Evolutionary conservation across 1,284 basidiomycete species (phyloP), one percentile per base, ranked within the genome.

Genomic region (Hortiboletus rubellus): DNA sequence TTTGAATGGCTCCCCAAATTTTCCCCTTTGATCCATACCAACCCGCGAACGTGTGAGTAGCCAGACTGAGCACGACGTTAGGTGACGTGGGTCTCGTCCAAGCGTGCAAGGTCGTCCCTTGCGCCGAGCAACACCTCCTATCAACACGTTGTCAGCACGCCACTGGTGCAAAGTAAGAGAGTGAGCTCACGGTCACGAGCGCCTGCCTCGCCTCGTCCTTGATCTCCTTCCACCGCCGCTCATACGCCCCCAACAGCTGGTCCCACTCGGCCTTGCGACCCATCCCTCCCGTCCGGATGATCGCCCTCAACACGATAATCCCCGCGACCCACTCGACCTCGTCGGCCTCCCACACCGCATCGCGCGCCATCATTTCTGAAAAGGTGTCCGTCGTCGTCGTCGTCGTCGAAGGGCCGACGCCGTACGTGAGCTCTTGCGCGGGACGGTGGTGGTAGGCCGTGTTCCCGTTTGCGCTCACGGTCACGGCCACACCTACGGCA

Each of bases 281-380:
- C 42, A 74, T 62, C 58, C 77, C 76, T 0, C 75, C 75, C 40
- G 77, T 79, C 52, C 81, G 70, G 53, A 83, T 84, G 45, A 85
- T 75, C 34, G 80, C 79, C 10, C 80, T 71, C 47, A 85, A 63
- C 18, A 85, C 76, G 59, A 78, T 80, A 41, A 82, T 79, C 5
- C 83, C 83, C 7, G 83, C 82, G 11, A 83, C 81, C 83, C 83
- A 85, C 63, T 85, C 83, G 43, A 83, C 83, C 63, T 85, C 83
- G 57, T 85, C 83, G 0, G 73, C 56, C 64, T 84, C 83, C 82
- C 82, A 85, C 15, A 84, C 82, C 5, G 80, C 77, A 62, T 85
- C 83, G 12, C 80, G 72, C 4, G 77, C 83, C 64, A 82, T 76
- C 76, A 80, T 78, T 64, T 83, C 80, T 0, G 80, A 82, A 61